Percentiles rank a stretch among this genome's conserved stretches.
phyloP scores from a whole-genome alignment of 306 rosid species.

The Trichosanthes cucumerina region DNA sequence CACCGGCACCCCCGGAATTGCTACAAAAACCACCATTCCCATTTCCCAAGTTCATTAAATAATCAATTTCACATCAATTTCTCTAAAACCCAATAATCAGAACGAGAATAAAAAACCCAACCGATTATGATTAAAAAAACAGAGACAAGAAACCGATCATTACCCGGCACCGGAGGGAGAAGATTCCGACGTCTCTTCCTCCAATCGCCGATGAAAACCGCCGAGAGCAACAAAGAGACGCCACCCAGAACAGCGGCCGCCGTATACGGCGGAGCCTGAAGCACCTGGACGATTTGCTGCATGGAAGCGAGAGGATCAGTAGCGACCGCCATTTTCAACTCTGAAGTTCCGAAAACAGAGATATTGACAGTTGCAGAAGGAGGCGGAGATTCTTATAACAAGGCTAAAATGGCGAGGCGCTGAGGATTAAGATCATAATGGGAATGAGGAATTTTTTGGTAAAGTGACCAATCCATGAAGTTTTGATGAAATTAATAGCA shows the following conservation, averaged over 20 bases:
- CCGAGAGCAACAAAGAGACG: conserved; percentile 24
- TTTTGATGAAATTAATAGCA: neutral
- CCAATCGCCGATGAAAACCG: conserved; percentile 10
- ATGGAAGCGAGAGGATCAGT: neutral
- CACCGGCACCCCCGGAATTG: conserved; percentile 68
- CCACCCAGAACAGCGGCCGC: conserved; percentile 32
- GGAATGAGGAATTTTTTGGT: neutral
- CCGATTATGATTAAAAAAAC: neutral
- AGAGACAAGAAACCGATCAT: neutral
- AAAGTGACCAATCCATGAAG: neutral
- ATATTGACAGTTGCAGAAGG: neutral
- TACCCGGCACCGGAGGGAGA: conserved; percentile 67
- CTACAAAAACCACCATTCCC: conserved; percentile 25
- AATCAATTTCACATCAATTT: neutral
- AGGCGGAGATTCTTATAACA: neutral
- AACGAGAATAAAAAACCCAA: neutral
- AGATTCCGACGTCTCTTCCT: conserved; percentile 21
- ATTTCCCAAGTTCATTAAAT: neutral
- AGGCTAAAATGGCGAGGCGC: neutral
- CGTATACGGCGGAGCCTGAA: conserved; percentile 24
- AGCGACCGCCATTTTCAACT: conserved; percentile 12
- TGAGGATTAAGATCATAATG: neutral
- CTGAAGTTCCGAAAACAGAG: neutral
- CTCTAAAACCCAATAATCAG: neutral
- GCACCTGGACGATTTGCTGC: neutral